Percentiles rank a stretch among this genome's conserved stretches.
These are phyloP conservation scores for Podospora comata DNA, from an alignment of 495 filamentous ascomycete genomes.

Conservation along the genomic window DNA sequence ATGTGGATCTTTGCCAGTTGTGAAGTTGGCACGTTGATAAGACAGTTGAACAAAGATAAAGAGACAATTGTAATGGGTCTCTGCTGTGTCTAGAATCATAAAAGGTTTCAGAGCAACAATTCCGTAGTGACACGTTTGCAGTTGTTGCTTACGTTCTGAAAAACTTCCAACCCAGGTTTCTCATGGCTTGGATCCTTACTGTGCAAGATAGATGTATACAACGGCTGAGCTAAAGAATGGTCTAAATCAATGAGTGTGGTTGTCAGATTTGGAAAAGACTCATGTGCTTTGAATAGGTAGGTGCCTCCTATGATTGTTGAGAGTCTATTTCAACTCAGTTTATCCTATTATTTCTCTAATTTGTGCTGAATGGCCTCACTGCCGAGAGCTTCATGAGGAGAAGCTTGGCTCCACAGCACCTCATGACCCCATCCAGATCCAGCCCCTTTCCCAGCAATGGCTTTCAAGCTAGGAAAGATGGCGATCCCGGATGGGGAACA, in stretches of 20 bases:
- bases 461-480: constrained; percentile 9
- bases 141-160: neutral
- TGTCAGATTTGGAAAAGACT: neutral
- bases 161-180: neutral
- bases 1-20: neutral
- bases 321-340: neutral
- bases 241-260: neutral
- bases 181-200: neutral
- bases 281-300: neutral
- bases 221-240: neutral
- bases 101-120: neutral
- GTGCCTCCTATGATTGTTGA: neutral
- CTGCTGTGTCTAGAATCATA: neutral
- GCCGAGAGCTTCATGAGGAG: neutral
- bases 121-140: neutral
- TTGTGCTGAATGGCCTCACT: neutral
- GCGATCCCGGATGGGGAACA: constrained; percentile 24
- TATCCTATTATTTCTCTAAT: neutral
- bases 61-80: neutral
- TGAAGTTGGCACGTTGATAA: neutral
- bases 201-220: neutral
- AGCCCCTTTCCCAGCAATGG: constrained; percentile 10
- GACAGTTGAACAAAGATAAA: neutral
- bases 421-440: neutral
- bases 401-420: constrained; percentile 5